These are phyloP conservation scores for Coemansia sp. DNA, from an alignment of 192 early-diverging fungal genomes.

Conservation along the genomic window DNA sequence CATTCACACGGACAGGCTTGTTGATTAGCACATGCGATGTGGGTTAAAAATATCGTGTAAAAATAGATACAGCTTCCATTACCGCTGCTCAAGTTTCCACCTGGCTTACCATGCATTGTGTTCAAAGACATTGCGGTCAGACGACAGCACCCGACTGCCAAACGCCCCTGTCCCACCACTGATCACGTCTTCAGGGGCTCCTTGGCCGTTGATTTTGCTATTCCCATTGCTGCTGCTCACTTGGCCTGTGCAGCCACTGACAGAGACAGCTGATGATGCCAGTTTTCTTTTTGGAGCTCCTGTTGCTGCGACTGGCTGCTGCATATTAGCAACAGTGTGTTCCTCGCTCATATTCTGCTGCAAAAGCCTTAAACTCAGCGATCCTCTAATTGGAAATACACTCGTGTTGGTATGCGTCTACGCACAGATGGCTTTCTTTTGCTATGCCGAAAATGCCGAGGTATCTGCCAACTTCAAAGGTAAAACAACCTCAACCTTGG, in stretches of 20 bases:
- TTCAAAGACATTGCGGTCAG: conserved; percentile 77
- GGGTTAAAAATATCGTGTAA: conserved; percentile 9
- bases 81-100: conserved; percentile 3
- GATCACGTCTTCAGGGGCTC: conserved; percentile 1
- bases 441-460: not conserved
- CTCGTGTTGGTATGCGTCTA: not conserved
- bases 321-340: not conserved
- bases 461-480: not conserved
- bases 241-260: conserved; percentile 17
- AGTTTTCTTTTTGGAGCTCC: conserved; percentile 39
- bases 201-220: not conserved
- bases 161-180: conserved; percentile 48
- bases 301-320: conserved; percentile 5
- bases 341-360: conserved; percentile 16
- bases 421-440: not conserved
- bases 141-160: conserved; percentile 73
- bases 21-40: not conserved
- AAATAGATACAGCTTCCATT: conserved; percentile 4
- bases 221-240: not conserved
- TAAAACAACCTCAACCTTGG: not conserved
- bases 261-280: conserved; percentile 42
- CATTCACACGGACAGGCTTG: conserved; percentile 2
- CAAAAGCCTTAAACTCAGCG: not conserved
- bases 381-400: not conserved
- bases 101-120: conserved; percentile 88